These are phyloP conservation scores for Ceratonia siliqua DNA, from an alignment of 306 rosid species.

Conservation along the genomic window DNA sequence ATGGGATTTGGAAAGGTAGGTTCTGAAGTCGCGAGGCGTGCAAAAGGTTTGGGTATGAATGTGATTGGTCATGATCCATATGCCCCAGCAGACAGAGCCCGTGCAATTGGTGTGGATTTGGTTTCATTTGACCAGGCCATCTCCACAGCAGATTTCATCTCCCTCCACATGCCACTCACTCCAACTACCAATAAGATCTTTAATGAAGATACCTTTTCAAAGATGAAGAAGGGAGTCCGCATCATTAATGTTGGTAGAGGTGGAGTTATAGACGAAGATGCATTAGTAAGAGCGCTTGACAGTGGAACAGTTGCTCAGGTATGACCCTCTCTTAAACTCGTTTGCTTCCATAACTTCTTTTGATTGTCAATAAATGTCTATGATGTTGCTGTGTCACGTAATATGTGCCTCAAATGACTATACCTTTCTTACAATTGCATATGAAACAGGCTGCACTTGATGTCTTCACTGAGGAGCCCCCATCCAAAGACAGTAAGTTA, in stretches of 20 bases:
- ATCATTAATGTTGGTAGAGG: conserved; percentile 77
- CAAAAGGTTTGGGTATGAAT: conserved; percentile 73
- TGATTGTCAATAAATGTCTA: background rate
- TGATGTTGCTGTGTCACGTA: background rate
- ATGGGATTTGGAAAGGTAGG: conserved; percentile 90
- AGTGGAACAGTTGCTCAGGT: conserved; percentile 70
- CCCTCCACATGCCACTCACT: conserved; percentile 79
- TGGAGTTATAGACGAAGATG: conserved; percentile 75
- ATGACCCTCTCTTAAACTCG: background rate
- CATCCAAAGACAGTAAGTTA: conserved; percentile 62
- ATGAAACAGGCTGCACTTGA: conserved; percentile 69
- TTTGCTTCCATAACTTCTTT: background rate
- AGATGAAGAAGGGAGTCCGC: conserved; percentile 75
- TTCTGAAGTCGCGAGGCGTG: conserved; percentile 70
- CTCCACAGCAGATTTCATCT: conserved; percentile 61
- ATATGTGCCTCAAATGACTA: background rate
- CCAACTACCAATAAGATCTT: conserved; percentile 61
- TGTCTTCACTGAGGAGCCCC: conserved; percentile 75
- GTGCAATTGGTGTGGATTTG: conserved; percentile 65
- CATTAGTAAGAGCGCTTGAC: conserved; percentile 64
- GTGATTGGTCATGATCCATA: conserved; percentile 76
- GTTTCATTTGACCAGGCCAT: conserved; percentile 70
- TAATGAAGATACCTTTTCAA: conserved; percentile 55
- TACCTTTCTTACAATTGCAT: background rate
- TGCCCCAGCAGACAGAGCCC: conserved; percentile 67